Evolutionary conservation across 306 rosid genomes (phyloP).

Genomic region (Quercus cerris): DNA sequence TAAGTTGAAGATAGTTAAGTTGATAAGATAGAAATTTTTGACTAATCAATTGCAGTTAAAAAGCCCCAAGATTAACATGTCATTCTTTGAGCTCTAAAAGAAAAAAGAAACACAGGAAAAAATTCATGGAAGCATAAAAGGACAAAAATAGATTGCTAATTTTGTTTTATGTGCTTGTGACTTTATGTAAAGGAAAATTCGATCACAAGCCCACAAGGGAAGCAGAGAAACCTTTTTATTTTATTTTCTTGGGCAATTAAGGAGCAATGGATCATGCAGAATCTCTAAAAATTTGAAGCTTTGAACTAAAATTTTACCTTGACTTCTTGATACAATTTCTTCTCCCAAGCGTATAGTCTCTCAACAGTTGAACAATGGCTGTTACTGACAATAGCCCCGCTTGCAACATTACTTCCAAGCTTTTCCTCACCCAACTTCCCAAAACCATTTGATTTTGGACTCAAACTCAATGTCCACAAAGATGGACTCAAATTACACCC

Average conservation of each 20-base stretch:
- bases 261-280: background rate
- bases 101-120: too few relatives aligned
- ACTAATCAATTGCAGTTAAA: too few relatives aligned
- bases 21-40: too few relatives aligned
- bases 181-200: too few relatives aligned
- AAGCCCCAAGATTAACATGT: too few relatives aligned
- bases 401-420: constrained; percentile 33
- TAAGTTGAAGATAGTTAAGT: too few relatives aligned
- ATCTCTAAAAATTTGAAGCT: background rate
- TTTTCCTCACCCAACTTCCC: constrained; percentile 46
- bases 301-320: constrained; percentile 48
- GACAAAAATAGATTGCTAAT: too few relatives aligned
- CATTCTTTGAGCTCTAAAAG: too few relatives aligned
- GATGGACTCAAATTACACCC: too few relatives aligned
- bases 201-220: background rate
- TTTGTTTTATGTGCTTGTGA: too few relatives aligned
- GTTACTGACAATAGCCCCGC: constrained; percentile 35
- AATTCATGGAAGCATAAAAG: too few relatives aligned
- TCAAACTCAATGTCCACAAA: constrained; percentile 8
- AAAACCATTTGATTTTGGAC: constrained; percentile 52
- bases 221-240: background rate
- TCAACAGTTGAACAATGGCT: constrained; percentile 82
- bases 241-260: constrained; percentile 7
- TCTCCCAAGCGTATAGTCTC: constrained; percentile 95
- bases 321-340: constrained; percentile 79